phyloP scores from a whole-genome alignment of 2,329 filamentous ascomycete species.

The Aspergillus melleus region DNA sequence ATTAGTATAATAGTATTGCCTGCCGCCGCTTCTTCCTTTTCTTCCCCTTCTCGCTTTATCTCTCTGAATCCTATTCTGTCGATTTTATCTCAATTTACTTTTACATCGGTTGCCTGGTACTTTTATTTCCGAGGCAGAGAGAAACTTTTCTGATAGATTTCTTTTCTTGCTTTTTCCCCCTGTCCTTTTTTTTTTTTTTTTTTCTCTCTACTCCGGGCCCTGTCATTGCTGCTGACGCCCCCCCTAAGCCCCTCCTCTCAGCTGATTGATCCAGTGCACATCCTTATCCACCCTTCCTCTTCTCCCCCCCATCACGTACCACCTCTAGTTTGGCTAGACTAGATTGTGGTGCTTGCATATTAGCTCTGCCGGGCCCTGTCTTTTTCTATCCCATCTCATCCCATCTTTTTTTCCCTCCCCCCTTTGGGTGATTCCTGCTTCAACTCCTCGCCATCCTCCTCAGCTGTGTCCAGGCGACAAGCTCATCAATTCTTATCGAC shows the following conservation, averaged over 20 bases:
- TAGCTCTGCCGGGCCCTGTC: constrained; percentile 21
- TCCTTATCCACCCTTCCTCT: constrained; percentile 19
- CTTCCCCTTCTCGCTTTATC: neutral
- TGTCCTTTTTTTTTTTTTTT: constrained; percentile 3
- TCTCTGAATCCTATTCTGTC: neutral
- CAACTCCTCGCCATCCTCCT: constrained; percentile 16
- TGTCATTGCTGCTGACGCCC: constrained; percentile 15
- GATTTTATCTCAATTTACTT: neutral
- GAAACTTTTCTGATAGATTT: neutral
- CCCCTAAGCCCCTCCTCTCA: constrained; percentile 21
- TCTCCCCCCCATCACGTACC: constrained; percentile 12
- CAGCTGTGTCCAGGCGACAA: constrained; percentile 27
- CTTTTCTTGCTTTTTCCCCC: neutral
- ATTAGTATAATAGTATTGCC: constrained; percentile 8
- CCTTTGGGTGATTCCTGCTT: constrained; percentile 16
- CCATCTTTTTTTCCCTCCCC: constrained; percentile 7
- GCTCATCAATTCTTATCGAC: constrained; percentile 6
- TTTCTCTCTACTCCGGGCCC: constrained; percentile 4
- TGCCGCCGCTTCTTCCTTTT: constrained; percentile 7
- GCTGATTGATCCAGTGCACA: constrained; percentile 28
- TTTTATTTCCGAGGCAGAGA: constrained; percentile 2
- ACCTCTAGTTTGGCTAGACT: constrained; percentile 20
- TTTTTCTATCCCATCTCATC: constrained; percentile 13
- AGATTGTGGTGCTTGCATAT: constrained; percentile 22
- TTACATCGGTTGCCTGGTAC: neutral